phyloP scores from a whole-genome alignment of 495 filamentous ascomycete species.

The Tuber calosporum region DNA sequence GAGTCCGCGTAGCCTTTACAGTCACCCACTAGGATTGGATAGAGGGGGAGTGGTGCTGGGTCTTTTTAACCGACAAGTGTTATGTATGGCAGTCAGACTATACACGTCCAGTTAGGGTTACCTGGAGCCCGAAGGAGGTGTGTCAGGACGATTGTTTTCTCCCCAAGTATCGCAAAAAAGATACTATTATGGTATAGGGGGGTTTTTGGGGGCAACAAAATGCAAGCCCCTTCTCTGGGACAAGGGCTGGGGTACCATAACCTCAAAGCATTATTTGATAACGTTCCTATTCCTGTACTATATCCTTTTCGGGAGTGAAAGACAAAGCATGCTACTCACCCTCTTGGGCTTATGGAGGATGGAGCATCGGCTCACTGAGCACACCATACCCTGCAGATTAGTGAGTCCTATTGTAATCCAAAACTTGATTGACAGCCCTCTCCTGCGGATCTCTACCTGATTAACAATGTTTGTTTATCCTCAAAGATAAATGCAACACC shows the following conservation, averaged over 20 bases:
- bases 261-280: conserved; percentile 8
- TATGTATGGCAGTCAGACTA: conserved; percentile 7
- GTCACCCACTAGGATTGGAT: not conserved
- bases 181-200: not conserved
- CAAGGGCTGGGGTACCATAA: conserved; percentile 11
- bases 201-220: conserved; percentile 7
- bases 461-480: not conserved
- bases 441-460: too few species aligned
- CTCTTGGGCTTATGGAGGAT: too few species aligned
- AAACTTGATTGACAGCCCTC: too few species aligned
- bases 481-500: too few species aligned
- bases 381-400: too few species aligned
- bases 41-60: not conserved
- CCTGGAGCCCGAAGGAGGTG: conserved; percentile 1
- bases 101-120: not conserved
- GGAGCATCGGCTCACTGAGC: too few species aligned
- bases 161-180: not conserved
- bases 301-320: conserved; percentile 17
- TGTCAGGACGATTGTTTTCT: conserved; percentile 13
- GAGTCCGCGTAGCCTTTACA: not conserved
- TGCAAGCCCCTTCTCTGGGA: conserved; percentile 11
- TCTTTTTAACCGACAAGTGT: conserved; percentile 15
- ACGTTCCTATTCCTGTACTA: conserved; percentile 8
- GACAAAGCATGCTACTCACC: too few species aligned
- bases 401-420: too few species aligned